A percentile compares a stretch with the other conserved stretches of the same genome.
Conservation (phyloP, 495 filamentous ascomycete genomes). For the Chaetomium cochliodes region DNA sequence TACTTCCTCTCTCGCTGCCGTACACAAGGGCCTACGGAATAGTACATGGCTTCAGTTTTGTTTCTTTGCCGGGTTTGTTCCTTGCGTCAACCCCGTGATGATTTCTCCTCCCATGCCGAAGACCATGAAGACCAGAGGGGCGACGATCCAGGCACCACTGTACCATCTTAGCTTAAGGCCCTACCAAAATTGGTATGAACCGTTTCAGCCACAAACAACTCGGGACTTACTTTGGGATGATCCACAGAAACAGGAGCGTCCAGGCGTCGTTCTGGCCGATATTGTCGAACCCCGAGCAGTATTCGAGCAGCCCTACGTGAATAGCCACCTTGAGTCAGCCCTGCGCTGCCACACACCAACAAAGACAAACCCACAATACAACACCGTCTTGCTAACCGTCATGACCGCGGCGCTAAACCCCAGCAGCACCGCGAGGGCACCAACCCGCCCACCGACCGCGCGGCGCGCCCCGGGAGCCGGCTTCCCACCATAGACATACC, state of each 20-base stretch:
- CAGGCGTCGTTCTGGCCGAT: slow-evolving; percentile 69
- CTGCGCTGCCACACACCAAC: too few species aligned
- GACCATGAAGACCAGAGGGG: slow-evolving; percentile 69
- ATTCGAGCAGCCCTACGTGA: slow-evolving; percentile 69
- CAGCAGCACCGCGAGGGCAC: slow-evolving; percentile 62
- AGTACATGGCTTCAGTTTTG: background rate
- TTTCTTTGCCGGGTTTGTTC: background rate
- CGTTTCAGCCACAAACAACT: background rate
- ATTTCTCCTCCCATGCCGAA: slow-evolving; percentile 71
- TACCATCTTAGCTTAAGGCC: slow-evolving; percentile 15
- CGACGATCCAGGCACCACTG: slow-evolving; percentile 77
- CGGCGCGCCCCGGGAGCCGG: slow-evolving; percentile 35
- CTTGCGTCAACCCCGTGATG: slow-evolving; percentile 56
- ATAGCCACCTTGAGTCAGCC: background rate
- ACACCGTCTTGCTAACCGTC: slow-evolving; percentile 82
- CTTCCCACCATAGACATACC: slow-evolving; percentile 50
- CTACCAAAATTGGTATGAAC: background rate
- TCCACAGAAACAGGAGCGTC: slow-evolving; percentile 65
- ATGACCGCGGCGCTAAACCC: slow-evolving; percentile 69
- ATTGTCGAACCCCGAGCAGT: slow-evolving; percentile 72
- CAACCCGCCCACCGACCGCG: slow-evolving; percentile 56
- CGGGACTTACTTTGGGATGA: slow-evolving; percentile 72
- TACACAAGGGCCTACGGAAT: too few species aligned
- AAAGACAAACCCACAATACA: slow-evolving; percentile 67
- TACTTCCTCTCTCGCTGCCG: too few species aligned